These are phyloP conservation scores for Limonomyces culmigenus DNA, from an alignment of 1,284 basidiomycete genomes.

Conservation along the genomic window DNA sequence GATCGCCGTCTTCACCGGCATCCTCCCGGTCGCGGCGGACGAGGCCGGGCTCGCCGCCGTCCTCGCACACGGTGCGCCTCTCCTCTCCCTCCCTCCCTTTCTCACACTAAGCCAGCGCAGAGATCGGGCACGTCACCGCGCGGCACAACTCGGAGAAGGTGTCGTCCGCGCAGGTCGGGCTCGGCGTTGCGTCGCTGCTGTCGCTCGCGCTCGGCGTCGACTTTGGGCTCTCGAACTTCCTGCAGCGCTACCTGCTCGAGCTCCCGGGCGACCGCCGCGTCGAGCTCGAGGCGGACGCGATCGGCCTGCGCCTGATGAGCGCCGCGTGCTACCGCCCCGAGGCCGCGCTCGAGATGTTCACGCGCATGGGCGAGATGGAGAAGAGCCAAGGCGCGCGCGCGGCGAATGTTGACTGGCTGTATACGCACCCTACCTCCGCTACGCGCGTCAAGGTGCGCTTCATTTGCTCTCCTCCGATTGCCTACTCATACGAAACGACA, in stretches of 20 bases:
- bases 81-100: neutral
- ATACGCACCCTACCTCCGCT: constrained; percentile 63
- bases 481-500: neutral
- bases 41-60: constrained; percentile 80
- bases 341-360: constrained; percentile 59
- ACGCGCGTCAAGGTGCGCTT: constrained; percentile 49
- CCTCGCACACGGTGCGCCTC: constrained; percentile 62
- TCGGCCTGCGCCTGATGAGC: constrained; percentile 59
- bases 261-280: constrained; percentile 75
- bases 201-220: constrained; percentile 39
- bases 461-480: neutral
- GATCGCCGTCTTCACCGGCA: constrained; percentile 64
- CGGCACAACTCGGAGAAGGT: constrained; percentile 62
- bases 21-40: constrained; percentile 64
- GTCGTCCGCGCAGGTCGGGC: constrained; percentile 39
- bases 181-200: constrained; percentile 31
- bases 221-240: constrained; percentile 22
- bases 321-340: constrained; percentile 71
- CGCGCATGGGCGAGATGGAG: constrained; percentile 40
- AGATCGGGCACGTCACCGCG: constrained; percentile 74
- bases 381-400: constrained; percentile 12
- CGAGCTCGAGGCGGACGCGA: constrained; percentile 72
- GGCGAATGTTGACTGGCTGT: constrained; percentile 29
- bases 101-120: constrained; percentile 18
- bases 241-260: constrained; percentile 42